These are phyloP conservation scores for Cutaneotrichosporon arboriforme DNA, from an alignment of 1,284 basidiomycete species.

Conservation along the genomic window DNA sequence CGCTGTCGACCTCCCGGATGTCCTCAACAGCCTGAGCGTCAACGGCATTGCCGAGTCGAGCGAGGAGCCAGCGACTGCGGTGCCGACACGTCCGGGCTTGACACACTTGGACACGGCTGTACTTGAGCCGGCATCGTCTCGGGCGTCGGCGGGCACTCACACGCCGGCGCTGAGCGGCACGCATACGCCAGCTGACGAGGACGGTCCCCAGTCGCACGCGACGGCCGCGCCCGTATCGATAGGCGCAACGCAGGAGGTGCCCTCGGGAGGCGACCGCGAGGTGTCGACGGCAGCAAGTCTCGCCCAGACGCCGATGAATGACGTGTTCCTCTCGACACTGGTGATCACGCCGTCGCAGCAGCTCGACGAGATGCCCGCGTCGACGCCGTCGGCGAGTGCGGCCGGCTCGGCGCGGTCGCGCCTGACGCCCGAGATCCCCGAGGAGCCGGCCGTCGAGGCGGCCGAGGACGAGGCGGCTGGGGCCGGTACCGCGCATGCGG, in stretches of 20 bases:
- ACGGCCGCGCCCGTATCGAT: constrained; percentile 10
- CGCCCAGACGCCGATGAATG: constrained; percentile 50
- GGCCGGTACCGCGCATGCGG: no score
- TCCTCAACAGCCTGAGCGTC: background rate
- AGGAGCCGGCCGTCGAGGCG: constrained; percentile 8
- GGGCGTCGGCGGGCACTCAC: no score
- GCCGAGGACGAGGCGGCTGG: background rate
- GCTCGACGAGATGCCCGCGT: background rate
- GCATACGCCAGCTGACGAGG: background rate
- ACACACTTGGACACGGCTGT: background rate
- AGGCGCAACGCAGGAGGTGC: background rate
- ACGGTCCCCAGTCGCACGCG: background rate
- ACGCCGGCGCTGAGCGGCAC: background rate
- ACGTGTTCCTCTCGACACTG: constrained; percentile 49
- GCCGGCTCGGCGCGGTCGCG: background rate
- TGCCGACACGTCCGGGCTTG: background rate
- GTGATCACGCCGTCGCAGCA: background rate
- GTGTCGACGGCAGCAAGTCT: constrained; percentile 2
- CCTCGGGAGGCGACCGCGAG: background rate
- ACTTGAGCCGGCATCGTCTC: background rate
- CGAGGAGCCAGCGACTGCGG: no score
- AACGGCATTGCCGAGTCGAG: background rate
- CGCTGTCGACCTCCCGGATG: background rate
- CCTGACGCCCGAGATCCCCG: constrained; percentile 6
- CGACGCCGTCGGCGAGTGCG: background rate